A percentile compares a stretch with the other conserved stretches of the same genome.
phyloP scores from a whole-genome alignment of 2,329 filamentous ascomycete genomes.

The Diaporthe humulicola region DNA sequence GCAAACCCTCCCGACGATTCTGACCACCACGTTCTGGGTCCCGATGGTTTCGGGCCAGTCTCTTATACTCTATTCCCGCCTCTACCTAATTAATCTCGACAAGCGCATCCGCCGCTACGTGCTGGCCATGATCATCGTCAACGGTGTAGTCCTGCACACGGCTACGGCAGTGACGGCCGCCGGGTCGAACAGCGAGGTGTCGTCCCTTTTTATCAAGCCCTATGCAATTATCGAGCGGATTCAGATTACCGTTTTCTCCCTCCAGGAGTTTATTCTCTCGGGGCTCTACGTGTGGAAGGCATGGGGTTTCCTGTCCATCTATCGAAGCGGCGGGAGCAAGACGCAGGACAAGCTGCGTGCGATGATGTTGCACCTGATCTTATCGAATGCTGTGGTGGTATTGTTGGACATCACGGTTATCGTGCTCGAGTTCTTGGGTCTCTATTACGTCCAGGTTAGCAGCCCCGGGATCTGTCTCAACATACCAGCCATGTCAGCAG shows the following conservation, averaged over 20 bases:
- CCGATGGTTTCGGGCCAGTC: conserved; percentile 73
- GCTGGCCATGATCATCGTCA: conserved; percentile 69
- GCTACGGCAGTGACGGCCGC: conserved; percentile 68
- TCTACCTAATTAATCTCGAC: conserved; percentile 71
- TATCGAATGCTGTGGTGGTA: conserved; percentile 58
- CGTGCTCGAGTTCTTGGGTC: conserved; percentile 49
- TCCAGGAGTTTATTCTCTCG: conserved; percentile 68
- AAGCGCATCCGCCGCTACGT: conserved; percentile 60
- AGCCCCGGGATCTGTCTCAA: not conserved
- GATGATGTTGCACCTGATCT: conserved; percentile 62
- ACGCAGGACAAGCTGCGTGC: conserved; percentile 48
- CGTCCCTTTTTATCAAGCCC: conserved; percentile 50
- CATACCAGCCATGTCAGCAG: not conserved
- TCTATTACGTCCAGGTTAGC: conserved; percentile 50
- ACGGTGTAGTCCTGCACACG: conserved; percentile 66
- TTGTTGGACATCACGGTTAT: conserved; percentile 53
- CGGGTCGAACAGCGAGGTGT: conserved; percentile 58
- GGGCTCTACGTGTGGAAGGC: conserved; percentile 67
- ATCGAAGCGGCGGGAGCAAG: conserved; percentile 52
- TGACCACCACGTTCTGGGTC: conserved; percentile 64
- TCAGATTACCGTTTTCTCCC: conserved; percentile 68
- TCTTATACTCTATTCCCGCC: conserved; percentile 72
- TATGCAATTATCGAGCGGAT: conserved; percentile 67
- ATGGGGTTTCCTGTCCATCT: conserved; percentile 60
- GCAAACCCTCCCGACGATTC: conserved; percentile 51